Evolutionary conservation across 495 filamentous ascomycete genomes (phyloP).

Genomic region (Penicillium soppii): DNA sequence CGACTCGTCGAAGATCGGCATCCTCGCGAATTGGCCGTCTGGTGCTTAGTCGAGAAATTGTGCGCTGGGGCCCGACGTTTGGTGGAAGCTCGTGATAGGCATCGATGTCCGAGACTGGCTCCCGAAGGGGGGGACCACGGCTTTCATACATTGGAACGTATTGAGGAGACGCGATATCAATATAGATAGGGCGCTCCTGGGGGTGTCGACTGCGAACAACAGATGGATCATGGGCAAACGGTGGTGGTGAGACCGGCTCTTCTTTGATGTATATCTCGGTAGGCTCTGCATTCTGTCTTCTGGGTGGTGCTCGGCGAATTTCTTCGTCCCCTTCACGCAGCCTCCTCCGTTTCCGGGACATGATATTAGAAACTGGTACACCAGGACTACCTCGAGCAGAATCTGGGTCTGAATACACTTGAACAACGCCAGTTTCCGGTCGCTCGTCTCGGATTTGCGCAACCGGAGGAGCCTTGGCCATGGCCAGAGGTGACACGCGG

Average conservation of each 20-base stretch:
- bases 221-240: constrained; percentile 55
- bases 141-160: constrained; percentile 42
- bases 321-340: constrained; percentile 34
- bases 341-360: constrained; percentile 51
- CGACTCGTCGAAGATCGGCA: constrained; percentile 57
- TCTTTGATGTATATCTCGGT: constrained; percentile 72
- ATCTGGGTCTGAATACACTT: constrained; percentile 24
- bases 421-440: constrained; percentile 23
- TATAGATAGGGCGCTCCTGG: constrained; percentile 46
- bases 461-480: constrained; percentile 56
- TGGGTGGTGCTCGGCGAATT: constrained; percentile 27
- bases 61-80: constrained; percentile 37
- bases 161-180: constrained; percentile 49
- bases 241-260: constrained; percentile 82
- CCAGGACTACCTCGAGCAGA: constrained; percentile 39
- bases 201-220: constrained; percentile 41
- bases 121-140: constrained; percentile 29
- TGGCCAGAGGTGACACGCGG: constrained; percentile 73
- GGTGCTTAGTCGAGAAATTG: constrained; percentile 41
- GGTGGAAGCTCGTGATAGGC: constrained; percentile 35
- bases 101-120: constrained; percentile 37
- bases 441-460: constrained; percentile 31
- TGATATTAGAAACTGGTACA: constrained; percentile 27
- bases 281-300: constrained; percentile 29
- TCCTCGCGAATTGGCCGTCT: constrained; percentile 51